Evolutionary conservation across 352 stramenopile genomes (phyloP).

Genomic region (Phytophthora meadii): DNA sequence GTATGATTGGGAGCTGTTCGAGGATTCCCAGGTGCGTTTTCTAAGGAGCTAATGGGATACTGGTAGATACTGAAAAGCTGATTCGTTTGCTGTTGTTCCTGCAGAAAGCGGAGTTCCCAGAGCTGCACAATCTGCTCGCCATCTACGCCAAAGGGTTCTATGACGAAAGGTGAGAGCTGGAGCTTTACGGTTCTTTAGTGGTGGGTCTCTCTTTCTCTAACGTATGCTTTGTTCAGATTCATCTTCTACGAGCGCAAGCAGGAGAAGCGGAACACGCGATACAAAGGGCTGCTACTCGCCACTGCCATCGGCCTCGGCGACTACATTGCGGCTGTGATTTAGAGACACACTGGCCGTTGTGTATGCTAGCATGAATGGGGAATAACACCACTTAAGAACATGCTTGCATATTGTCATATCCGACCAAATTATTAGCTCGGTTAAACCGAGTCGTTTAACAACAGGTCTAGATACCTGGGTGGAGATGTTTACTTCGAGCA

Average conservation of each 20-base stretch:
- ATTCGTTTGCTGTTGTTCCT: background rate
- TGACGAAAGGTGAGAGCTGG: constrained; percentile 53
- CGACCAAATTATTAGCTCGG: too few relatives aligned
- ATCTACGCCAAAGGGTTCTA: constrained; percentile 81
- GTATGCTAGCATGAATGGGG: background rate
- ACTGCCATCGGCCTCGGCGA: constrained; percentile 59
- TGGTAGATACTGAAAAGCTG: background rate
- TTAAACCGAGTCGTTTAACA: too few relatives aligned
- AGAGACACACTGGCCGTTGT: constrained; percentile 15
- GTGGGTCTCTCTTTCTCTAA: background rate
- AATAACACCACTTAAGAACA: background rate
- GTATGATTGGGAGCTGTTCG: constrained; percentile 66
- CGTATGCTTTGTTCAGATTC: constrained; percentile 39
- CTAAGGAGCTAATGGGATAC: background rate
- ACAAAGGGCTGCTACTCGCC: constrained; percentile 61
- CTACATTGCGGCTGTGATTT: constrained; percentile 57
- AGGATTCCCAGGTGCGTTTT: constrained; percentile 56
- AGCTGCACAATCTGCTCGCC: constrained; percentile 63
- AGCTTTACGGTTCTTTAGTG: background rate
- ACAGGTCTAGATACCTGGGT: too few relatives aligned
- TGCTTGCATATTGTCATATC: background rate
- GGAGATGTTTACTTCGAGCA: too few relatives aligned
- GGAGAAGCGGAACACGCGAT: constrained; percentile 58
- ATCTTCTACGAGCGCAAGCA: constrained; percentile 64
- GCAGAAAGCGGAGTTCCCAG: constrained; percentile 63